phyloP scores from a whole-genome alignment of 257 asterid species.

The Thymus quinquecostatus region DNA sequence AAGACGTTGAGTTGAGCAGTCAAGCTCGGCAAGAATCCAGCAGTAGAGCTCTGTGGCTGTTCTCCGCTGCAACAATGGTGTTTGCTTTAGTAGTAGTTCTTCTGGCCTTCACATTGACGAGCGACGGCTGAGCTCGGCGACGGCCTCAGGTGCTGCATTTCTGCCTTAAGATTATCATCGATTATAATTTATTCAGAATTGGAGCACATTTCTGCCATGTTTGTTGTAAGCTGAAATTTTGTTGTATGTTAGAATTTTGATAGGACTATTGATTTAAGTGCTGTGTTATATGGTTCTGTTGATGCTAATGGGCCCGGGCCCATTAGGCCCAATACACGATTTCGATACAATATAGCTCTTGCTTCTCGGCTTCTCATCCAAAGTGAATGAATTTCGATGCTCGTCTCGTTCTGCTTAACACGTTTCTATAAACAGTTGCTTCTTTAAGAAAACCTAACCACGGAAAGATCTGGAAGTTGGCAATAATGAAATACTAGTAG shows the following conservation, averaged over 20 bases:
- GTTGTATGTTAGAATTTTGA: neutral
- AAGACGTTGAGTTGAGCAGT: conserved; percentile 61
- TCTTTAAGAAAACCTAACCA: no score
- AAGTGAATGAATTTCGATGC: no score
- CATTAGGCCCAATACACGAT: no score
- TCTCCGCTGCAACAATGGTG: conserved; percentile 74
- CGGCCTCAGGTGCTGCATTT: conserved; percentile 4
- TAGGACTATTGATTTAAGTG: neutral
- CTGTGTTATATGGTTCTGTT: neutral
- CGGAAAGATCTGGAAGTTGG: no score
- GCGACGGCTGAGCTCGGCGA: conserved; percentile 62
- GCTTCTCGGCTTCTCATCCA: no score
- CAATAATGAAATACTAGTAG: no score
- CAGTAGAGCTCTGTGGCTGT: conserved; percentile 66
- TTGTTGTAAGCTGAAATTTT: neutral
- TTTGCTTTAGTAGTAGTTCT: conserved; percentile 64
- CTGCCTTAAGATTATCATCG: neutral
- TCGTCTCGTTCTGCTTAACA: no score
- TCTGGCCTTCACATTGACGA: conserved; percentile 60
- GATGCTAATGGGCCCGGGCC: no score
- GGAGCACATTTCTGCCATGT: neutral
- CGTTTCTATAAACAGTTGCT: no score
- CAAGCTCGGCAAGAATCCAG: conserved; percentile 43
- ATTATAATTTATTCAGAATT: no score
- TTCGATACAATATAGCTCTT: no score